Evolutionary conservation across 2,329 filamentous ascomycete genomes (phyloP), one percentile per base, ranked within the genome.

Genomic region (Cadophora sp.): DNA sequence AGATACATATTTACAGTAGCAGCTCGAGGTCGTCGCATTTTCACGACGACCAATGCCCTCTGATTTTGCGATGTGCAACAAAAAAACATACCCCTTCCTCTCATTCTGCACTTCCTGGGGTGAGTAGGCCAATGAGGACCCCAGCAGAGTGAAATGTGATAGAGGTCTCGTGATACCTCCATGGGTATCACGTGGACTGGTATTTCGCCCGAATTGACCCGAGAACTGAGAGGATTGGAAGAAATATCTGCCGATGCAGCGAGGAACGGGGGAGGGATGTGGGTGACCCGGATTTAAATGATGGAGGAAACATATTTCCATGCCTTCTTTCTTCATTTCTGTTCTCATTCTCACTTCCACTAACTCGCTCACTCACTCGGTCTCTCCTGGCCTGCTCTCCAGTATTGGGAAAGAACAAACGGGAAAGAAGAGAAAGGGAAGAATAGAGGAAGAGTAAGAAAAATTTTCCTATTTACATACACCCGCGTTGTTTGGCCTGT

Each of bases 21-120:
- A n/a, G 20, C 48, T 33, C 33, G 30, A 39, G 50, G 45, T 56
- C 55, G 58, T 45, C 27, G 27, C 27, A 30, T 30, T 30, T 6
- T 30, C 27, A 30, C 27, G 27, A 30, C 18, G n/a, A 56, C 33
- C 45, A 51, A 62, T 30, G 66, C 61, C 66, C 68, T 68, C 58
- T 45, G n/a, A 56, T 47, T 59, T 62, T 58, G 58, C 65, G 69
- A 70, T n/a, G 33, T 70, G 66, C 69, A 70, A 70, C 69, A 70
- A 70, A 68, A 51, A 27, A 55, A 9, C 9, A 7, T 61, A 20
- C 24, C 18, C 0, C 41, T 22, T 3, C 9, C 18, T 39, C 2
- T 39, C 33, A 20, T 18, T n/a, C 55, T 41, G 55, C 55, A 58
- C 36, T 9, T 24, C 47, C 58, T 48, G 24, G 58, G 41, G 27